Evolutionary conservation across 495 filamentous ascomycete species (phyloP).

Genomic region (Penicillium cosmopolitanum): DNA sequence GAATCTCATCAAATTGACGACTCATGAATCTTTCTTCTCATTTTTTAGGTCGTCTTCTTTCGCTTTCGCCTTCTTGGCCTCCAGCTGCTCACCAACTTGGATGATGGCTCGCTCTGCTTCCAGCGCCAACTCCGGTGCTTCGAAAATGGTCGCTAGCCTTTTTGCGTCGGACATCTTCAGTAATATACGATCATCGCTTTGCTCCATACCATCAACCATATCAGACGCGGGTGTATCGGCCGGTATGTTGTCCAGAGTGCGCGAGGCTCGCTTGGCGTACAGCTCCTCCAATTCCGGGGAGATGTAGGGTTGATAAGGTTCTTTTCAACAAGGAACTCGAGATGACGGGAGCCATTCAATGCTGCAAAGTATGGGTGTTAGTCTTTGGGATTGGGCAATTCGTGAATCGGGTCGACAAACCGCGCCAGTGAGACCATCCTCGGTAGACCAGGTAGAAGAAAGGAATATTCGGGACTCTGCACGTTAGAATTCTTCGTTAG

Average conservation of each 20-base stretch:
- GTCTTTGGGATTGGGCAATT: not conserved
- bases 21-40: conserved; percentile 35
- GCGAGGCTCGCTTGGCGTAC: conserved; percentile 58
- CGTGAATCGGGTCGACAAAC: conserved; percentile 32
- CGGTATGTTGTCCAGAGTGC: conserved; percentile 24
- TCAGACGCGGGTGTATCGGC: conserved; percentile 32
- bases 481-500: not conserved
- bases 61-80: conserved; percentile 48
- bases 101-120: conserved; percentile 88
- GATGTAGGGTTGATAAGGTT: conserved; percentile 66
- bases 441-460: conserved; percentile 95
- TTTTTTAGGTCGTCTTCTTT: conserved; percentile 32
- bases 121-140: conserved; percentile 80
- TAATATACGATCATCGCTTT: conserved; percentile 61
- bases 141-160: conserved; percentile 68
- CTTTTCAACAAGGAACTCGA: conserved; percentile 77
- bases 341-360: conserved; percentile 79
- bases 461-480: conserved; percentile 88
- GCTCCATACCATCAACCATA: conserved; percentile 45
- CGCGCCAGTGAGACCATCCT: conserved; percentile 71
- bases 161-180: conserved; percentile 59
- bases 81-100: conserved; percentile 75
- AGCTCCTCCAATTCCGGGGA: conserved; percentile 69
- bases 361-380: conserved; percentile 47
- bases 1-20: not conserved